Percentiles rank a stretch among this genome's conserved stretches.
These are phyloP conservation scores for Mortierella sp. DNA, from an alignment of 371 early-diverging fungal species.

Conservation along the genomic window DNA sequence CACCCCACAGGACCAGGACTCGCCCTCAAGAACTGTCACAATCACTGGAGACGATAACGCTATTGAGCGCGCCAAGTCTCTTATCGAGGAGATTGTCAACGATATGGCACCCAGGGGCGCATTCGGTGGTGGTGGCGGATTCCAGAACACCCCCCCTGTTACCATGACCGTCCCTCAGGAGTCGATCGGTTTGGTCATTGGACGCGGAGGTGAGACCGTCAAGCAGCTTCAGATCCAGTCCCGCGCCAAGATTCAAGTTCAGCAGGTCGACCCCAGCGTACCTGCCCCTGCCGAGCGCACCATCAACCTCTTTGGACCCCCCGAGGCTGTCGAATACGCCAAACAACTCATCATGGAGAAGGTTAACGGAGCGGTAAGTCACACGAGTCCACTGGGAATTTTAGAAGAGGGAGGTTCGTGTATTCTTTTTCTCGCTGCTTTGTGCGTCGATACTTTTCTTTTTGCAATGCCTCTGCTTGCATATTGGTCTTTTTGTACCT, in stretches of 20 bases:
- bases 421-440: conserved; percentile 15
- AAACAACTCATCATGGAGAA: conserved; percentile 71
- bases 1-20: conserved; percentile 66
- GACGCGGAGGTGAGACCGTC: conserved; percentile 92
- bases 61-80: conserved; percentile 76
- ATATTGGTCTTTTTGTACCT: neutral
- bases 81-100: conserved; percentile 86
- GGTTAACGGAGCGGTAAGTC: conserved; percentile 65
- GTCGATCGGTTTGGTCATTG: conserved; percentile 86
- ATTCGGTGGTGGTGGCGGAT: conserved; percentile 39
- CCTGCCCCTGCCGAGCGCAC: conserved; percentile 56
- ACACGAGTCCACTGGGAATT: neutral
- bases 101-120: conserved; percentile 56
- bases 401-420: conserved; percentile 46
- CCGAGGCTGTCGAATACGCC: conserved; percentile 68
- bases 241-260: conserved; percentile 86
- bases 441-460: conserved; percentile 14
- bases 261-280: conserved; percentile 64
- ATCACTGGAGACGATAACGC: conserved; percentile 80
- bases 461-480: conserved; percentile 2
- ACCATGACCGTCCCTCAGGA: conserved; percentile 78
- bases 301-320: conserved; percentile 61
- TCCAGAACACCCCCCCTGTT: conserved; percentile 53
- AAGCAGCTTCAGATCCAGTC: conserved; percentile 85
- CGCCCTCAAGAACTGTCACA: conserved; percentile 76